Evolutionary conservation across 129 eudicot genomes (phyloP), one percentile per base, ranked within the genome.

Genomic region (Kitagawia praeruptora): DNA sequence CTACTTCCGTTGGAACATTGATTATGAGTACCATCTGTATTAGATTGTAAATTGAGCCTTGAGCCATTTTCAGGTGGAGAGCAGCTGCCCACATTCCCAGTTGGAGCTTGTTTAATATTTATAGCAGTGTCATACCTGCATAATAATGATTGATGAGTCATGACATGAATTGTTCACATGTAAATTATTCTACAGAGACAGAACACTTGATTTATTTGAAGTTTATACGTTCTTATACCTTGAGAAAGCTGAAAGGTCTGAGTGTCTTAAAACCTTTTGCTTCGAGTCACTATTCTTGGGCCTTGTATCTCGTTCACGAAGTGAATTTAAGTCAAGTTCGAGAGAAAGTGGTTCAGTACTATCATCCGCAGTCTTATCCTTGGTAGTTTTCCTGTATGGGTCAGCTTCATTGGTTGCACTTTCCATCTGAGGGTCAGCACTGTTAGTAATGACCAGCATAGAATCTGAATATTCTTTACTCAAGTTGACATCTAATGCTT

Each of bases 81-180:
- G 70, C 93, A 91, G 79, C 96, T 91, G 76, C 89, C 96, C 11
- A 85, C 91, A 78, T 80, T 87, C 76, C 88, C 93, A 1, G 87
- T 81, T 77, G 84, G 93, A 69, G 90, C 78, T 80, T 81, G 95
- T 75, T 88, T 86, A 40, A 82, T 45, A 39, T 81, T 82, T 31
- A 84, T 78, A 53, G 85, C 64, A 41, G 53, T 72, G 18, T 42
- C 46, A 71, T 91, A 91, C 87, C 96, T 91, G 83, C 82, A 80
- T 75, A 74, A 28, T 38, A 79, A 72, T 4, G 19, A 40, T 45
- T 71, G 14, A 78, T 39, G 64, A 21, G 2, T 8, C 66, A 56
- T 56, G 66, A 23, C 31, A 72, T 72, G 66, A 38, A 70, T 51
- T 31, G 40, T 70, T 40, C n/a, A 21, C 5, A 23, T 13, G 13